Evolutionary conservation across 2,329 filamentous ascomycete genomes (phyloP).

Genomic region (Amylocarpus encephaloides): DNA sequence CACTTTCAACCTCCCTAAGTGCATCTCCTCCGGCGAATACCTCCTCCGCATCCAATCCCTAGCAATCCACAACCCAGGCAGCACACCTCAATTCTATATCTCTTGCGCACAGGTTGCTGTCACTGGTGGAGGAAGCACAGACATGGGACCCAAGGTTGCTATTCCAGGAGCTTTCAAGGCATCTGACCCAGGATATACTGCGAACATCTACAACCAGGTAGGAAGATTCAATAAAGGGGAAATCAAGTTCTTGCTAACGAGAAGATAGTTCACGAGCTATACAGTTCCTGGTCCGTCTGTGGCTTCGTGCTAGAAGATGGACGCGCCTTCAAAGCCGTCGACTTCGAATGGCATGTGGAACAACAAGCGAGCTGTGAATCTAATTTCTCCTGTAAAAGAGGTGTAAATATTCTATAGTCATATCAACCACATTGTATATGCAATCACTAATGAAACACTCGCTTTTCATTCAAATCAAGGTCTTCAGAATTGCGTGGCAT

Average conservation of each 20-base stretch:
- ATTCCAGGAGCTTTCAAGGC: slow-evolving; percentile 22
- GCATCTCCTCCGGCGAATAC: slow-evolving; percentile 33
- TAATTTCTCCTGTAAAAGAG: no score
- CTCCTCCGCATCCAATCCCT: slow-evolving; percentile 33
- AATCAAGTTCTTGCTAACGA: neutral
- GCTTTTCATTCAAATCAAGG: no score
- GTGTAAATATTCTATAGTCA: no score
- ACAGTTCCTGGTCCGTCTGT: slow-evolving; percentile 15
- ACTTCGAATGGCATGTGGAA: no score
- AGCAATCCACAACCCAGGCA: slow-evolving; percentile 15
- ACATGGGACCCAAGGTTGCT: slow-evolving; percentile 19
- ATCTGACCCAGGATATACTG: slow-evolving; percentile 21
- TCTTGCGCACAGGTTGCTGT: slow-evolving; percentile 15
- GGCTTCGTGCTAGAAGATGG: slow-evolving; percentile 3
- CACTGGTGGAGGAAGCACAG: slow-evolving; percentile 18
- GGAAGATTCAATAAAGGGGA: neutral
- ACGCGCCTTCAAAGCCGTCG: neutral
- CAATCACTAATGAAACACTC: no score
- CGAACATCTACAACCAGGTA: slow-evolving; percentile 31
- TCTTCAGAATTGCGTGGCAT: no score
- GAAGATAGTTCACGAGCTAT: slow-evolving; percentile 11
- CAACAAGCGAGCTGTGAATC: no score
- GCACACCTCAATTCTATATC: slow-evolving; percentile 17
- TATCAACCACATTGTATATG: no score
- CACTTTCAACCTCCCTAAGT: slow-evolving; percentile 16